Evolutionary conservation across 129 eudicot genomes (phyloP), one percentile per base, ranked within the genome.

Genomic region (Scalesia atractyloides): DNA sequence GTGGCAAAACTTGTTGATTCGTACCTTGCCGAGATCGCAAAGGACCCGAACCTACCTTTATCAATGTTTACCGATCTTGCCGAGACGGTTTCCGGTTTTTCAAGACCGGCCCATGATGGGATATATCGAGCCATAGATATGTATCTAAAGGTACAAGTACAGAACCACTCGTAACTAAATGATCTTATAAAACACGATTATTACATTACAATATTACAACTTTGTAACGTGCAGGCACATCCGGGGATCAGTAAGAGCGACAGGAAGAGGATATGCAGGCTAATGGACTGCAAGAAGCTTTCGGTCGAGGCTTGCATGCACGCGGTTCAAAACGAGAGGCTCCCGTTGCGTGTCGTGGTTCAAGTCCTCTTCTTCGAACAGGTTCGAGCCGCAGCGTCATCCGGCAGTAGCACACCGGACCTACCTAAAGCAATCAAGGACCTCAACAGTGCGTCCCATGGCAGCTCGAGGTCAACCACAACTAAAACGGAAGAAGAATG

Each of bases 1-100:
- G 68, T 62, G 13, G 68, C 68, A 34, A 62, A 62, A 34, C 47
- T 62, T 62, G 11, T 62, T 26, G 68, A 62, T 62, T 62, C 68
- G 15, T 30, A 62, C 64, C 64, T 58, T 24, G 64, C 64, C 24
- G 64, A 58, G 64, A 24, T 24, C 2, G 64, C 64, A 26, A 58
- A 58, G 17, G 64, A 58, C 3, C 64, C 64, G 1, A 58, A 13
- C 64, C 64, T 58, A 12, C 64, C 64, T 58, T 58, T 58, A 58
- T 58, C 64, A 1, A 58, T 58, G 64, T 58, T 58, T 9, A 58
- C 26, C 5, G 64, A 58, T 58, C 39, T 58, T 24, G 64, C 64
- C 12, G 64, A 58, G 64, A 58, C 9, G 16, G 64, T 58, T 12
- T 58, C 64, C 0, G 64, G 64, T 2, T 58, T 58, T 58, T 58